phyloP scores from a whole-genome alignment of 495 filamentous ascomycete species.

The Parathielavia hyrcaniae region DNA sequence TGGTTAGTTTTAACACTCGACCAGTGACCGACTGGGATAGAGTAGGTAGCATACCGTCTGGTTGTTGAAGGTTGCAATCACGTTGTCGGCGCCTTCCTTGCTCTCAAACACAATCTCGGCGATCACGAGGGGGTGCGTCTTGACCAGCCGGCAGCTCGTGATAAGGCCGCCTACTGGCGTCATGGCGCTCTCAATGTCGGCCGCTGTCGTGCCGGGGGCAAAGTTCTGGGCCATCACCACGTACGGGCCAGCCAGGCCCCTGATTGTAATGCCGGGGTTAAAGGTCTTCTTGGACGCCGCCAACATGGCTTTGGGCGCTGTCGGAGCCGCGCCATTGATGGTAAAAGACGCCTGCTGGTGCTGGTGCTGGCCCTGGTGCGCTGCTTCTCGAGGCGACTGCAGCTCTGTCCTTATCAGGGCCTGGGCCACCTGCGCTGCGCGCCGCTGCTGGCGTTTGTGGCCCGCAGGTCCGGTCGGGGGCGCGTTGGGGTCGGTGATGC shows the following conservation, averaged over 20 bases:
- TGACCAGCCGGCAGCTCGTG: conserved; percentile 63
- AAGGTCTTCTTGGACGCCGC: neutral
- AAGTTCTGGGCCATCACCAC: conserved; percentile 86
- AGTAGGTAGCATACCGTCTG: conserved; percentile 57
- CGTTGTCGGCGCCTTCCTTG: conserved; percentile 68
- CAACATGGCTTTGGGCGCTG: conserved; percentile 8
- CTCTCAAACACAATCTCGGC: conserved; percentile 79
- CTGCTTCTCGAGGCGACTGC: conserved; percentile 23
- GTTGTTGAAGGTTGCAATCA: conserved; percentile 79
- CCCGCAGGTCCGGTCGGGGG: conserved; percentile 18
- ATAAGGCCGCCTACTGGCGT: conserved; percentile 65
- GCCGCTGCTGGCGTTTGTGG: conserved; percentile 22
- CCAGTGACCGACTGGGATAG: conserved; percentile 4
- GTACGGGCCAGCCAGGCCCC: conserved; percentile 73
- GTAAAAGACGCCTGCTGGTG: conserved; percentile 10
- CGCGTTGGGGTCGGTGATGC: conserved; percentile 39
- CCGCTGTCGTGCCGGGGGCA: conserved; percentile 84
- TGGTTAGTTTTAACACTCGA: conserved; percentile 12
- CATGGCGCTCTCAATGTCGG: conserved; percentile 86
- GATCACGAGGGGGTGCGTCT: conserved; percentile 67
- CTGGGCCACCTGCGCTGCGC: conserved; percentile 31
- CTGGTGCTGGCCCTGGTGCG: conserved; percentile 19
- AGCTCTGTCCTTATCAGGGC: conserved; percentile 30
- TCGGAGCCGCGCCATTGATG: conserved; percentile 6
- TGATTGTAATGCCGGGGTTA: conserved; percentile 60